A percentile compares a stretch with the other conserved stretches of the same genome.
phyloP scores from a whole-genome alignment of 2,329 filamentous ascomycete genomes.

The Trichothecium roseum region DNA sequence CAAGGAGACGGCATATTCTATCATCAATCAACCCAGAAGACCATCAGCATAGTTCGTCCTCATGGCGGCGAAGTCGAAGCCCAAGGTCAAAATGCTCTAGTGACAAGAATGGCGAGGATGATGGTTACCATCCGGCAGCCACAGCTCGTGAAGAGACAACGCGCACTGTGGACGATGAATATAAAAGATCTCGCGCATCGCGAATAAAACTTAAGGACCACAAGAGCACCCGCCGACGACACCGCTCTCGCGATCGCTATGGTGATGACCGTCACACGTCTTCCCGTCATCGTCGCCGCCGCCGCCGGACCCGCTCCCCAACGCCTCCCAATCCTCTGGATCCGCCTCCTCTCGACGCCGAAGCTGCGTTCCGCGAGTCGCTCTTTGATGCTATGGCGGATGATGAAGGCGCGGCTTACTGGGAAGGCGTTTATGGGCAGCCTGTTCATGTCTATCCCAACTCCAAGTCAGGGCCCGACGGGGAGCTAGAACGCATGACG shows the following conservation, averaged over 20 bases:
- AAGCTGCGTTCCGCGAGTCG: slow-evolving; percentile 79
- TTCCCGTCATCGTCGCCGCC: slow-evolving; percentile 16
- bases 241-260: slow-evolving; percentile 13
- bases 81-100: background rate
- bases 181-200: slow-evolving; percentile 8
- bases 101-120: background rate
- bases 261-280: slow-evolving; percentile 16
- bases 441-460: slow-evolving; percentile 73
- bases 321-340: slow-evolving; percentile 37
- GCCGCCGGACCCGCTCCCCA: slow-evolving; percentile 28
- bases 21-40: slow-evolving; percentile 34
- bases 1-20: slow-evolving; percentile 35
- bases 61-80: slow-evolving; percentile 1
- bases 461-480: slow-evolving; percentile 29
- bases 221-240: slow-evolving; percentile 13
- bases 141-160: slow-evolving; percentile 1
- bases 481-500: slow-evolving; percentile 69
- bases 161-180: slow-evolving; percentile 1
- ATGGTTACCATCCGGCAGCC: background rate
- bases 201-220: slow-evolving; percentile 23
- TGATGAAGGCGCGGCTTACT: slow-evolving; percentile 90
- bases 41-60: background rate
- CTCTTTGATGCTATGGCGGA: slow-evolving; percentile 96
- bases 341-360: slow-evolving; percentile 46
- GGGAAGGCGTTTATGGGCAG: slow-evolving; percentile 94